Base-by-base conservation (phyloP, 345 rosid species). In the Eutrema heterophyllum region DNA sequence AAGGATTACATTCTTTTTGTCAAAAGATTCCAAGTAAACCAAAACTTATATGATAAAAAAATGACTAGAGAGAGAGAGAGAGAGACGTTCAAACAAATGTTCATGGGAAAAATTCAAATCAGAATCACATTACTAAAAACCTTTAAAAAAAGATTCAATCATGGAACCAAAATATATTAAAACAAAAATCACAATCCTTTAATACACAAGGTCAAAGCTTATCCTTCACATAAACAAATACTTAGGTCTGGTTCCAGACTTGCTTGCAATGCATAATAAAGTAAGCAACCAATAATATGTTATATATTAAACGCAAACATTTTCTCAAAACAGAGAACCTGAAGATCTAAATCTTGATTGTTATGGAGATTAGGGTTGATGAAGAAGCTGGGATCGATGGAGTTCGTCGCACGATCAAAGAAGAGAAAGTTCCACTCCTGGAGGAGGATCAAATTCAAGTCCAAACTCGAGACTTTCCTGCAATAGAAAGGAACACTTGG, bases 401-500 rank as follows among this genome's bases (percentile, higher is more conserved):
- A 0, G 40, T 41, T 55, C 45, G n/a, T 6, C 5, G 12, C 15
- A 13, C 9, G 66, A 50, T 51, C 32, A 16, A n/a, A 40, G 73
- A 75, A 51, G 73, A 76, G 30, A 15, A 15, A n/a, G 39, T 67
- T 74, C 72, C 78, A 49, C 73, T 67, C 7, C 12, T 67, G 14
- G 69, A 84, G 30, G 79, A 36, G n/a, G 29, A 36, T 10, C 14
- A 1, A 36, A 10, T 16, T 33, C 43, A 2, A 32, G 6, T 56
- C 11, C 62, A 35, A 35, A 33, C 76, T 26, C 33, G 58, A 52
- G 67, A 72, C 7, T 40, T 44, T 24, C 87, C 89, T 1, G 84
- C 66, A 27, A 69, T 67, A 18, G 87, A 81, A 15, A 65, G 66
- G 65, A 84, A 73, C 75, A 85, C 50, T 55, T 43, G 78, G 80